Evolutionary conservation across 2,329 filamentous ascomycete species (phyloP), one percentile per base, ranked within the genome.

Genomic region (Biscogniauxia marginata): DNA sequence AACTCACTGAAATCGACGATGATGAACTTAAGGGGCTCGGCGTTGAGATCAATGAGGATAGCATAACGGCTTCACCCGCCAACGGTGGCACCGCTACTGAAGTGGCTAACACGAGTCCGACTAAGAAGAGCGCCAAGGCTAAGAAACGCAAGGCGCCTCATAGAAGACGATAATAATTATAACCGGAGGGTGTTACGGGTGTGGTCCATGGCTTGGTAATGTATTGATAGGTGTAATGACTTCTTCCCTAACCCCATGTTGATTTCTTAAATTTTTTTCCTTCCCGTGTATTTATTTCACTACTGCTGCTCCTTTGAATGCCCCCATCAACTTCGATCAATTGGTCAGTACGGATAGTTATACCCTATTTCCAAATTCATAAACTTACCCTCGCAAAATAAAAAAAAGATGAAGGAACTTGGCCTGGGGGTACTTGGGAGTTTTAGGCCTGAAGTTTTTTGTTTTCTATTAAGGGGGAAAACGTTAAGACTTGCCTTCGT

Each of bases 1-100:
- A 93, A 64, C 80, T 97, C 20, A 96, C 90, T 55, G 93, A 97
- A 69, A 86, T 97, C 70, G 93, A 96, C 65, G 93, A 97, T 62
- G 92, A 96, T 51, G 91, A 93, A 74, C 79, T 96, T 56, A 87
- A 90, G 66, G 90, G 88, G 30, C 76, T 91, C 30, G 80, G 76
- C 30, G 77, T 79, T 49, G 81, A 83, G 61, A 76, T 84, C 24
- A 79, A 81, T 61, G 77, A 81, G 53, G 71, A 73, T 57, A 78
- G 73, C 21, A 77, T 77, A 52, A 76, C 73, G 8, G 75, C 75
- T 3, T 75, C 75, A n/a, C 65, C 66, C 6, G 65, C 66, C 3
- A 63, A 66, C 45, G 62, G 57, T 4, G 54, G 62, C 23, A 61
- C 66, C 19, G 43, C 58, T 43, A 59, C 59, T n/a, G 65, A 65